These are phyloP conservation scores for Conringia planisiliqua DNA, from an alignment of 345 rosid genomes.

Conservation along the genomic window DNA sequence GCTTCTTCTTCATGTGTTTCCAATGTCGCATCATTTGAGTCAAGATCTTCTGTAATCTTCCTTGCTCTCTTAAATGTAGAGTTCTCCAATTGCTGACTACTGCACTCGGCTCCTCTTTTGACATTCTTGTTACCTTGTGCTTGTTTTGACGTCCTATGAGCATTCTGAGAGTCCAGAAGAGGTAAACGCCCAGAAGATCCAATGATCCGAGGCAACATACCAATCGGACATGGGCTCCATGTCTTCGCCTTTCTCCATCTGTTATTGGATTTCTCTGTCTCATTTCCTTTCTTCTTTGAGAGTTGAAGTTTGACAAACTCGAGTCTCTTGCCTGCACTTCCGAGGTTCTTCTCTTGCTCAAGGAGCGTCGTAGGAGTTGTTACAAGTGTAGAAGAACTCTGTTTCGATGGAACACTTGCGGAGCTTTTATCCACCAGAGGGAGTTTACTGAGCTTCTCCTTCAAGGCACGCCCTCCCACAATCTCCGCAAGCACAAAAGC, in stretches of 20 bases:
- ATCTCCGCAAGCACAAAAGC: conserved; percentile 47
- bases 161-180: conserved; percentile 40
- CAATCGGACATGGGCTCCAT: conserved; percentile 86
- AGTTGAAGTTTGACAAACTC: conserved; percentile 39
- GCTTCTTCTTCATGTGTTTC: conserved; percentile 11
- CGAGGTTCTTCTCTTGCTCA: conserved; percentile 47
- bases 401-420: conserved; percentile 31
- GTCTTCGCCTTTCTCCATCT: conserved; percentile 59
- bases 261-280: conserved; percentile 25
- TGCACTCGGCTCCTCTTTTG: conserved; percentile 38
- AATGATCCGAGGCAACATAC: conserved; percentile 62
- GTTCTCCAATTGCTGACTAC: conserved; percentile 6
- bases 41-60: conserved; percentile 30
- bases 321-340: conserved; percentile 56
- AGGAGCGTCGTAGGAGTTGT: conserved; percentile 26
- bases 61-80: conserved; percentile 41
- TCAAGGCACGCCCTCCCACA: conserved; percentile 35
- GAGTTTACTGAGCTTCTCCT: conserved; percentile 52
- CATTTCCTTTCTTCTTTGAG: conserved; percentile 31
- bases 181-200: conserved; percentile 71
- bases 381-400: conserved; percentile 18
- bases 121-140: conserved; percentile 20
- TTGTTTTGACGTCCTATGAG: conserved; percentile 25
- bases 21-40: neutral
- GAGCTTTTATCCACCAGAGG: conserved; percentile 25